phyloP scores from a whole-genome alignment of 1,139 yeast species.

The Sugiyamaella grinbergsii region DNA sequence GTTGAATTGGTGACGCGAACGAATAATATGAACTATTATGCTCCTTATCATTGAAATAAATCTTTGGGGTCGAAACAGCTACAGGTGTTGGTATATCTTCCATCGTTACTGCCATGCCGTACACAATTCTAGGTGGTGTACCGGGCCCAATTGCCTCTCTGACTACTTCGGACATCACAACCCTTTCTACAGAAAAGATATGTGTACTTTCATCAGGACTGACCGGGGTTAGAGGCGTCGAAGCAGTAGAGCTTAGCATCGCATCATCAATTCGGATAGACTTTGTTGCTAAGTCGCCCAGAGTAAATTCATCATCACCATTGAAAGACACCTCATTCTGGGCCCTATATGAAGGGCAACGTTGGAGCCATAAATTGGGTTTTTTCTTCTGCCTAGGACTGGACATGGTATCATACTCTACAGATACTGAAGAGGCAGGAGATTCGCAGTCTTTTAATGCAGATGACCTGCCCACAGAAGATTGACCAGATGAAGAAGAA shows the following conservation, averaged over 20 bases:
- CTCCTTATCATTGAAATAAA: background rate
- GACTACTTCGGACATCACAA: constrained; percentile 9
- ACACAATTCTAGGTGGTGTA: constrained; percentile 8
- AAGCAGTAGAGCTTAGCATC: background rate
- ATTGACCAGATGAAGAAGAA: constrained; percentile 8
- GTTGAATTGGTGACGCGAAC: background rate
- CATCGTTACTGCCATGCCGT: constrained; percentile 18
- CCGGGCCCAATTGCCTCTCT: background rate
- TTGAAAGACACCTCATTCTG: background rate
- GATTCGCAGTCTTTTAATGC: constrained; percentile 8
- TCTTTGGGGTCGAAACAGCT: constrained; percentile 2
- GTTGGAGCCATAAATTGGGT: constrained; percentile 3
- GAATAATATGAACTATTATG: background rate
- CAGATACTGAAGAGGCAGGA: constrained; percentile 13
- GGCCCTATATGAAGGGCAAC: background rate
- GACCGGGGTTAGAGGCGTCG: constrained; percentile 6
- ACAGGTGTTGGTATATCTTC: background rate
- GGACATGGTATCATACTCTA: background rate
- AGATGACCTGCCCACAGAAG: constrained; percentile 8
- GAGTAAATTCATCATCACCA: background rate
- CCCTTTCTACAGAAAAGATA: constrained; percentile 16
- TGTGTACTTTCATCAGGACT: constrained; percentile 15
- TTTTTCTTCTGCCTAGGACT: constrained; percentile 11
- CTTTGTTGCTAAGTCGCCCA: background rate
- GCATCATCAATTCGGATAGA: constrained; percentile 1